phyloP scores from a whole-genome alignment of 1,284 basidiomycete species.

The Trametes versicolor region DNA sequence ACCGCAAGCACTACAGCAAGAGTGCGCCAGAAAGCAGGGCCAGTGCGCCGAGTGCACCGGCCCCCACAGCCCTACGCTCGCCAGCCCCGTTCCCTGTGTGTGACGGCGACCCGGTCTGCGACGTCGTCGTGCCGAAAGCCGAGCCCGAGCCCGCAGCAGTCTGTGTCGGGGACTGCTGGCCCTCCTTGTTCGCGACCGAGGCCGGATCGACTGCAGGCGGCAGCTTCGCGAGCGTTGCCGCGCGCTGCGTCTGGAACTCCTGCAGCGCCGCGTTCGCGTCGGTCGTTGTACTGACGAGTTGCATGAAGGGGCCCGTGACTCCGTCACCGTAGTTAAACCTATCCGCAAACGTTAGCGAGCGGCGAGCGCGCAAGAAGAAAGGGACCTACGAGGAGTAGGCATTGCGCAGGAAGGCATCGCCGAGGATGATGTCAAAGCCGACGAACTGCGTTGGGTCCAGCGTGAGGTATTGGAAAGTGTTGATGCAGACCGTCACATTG shows the following conservation, averaged over 20 bases:
- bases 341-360: too few species aligned
- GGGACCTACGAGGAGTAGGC: conserved; percentile 49
- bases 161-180: not conserved
- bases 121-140: not conserved
- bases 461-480: conserved; percentile 11
- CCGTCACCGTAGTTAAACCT: conserved; percentile 54
- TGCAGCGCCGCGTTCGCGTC: conserved; percentile 27
- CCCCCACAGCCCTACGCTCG: too few species aligned
- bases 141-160: not conserved
- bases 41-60: too few species aligned
- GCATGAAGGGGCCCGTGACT: conserved; percentile 43
- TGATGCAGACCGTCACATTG: conserved; percentile 6
- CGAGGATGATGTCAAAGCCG: conserved; percentile 47
- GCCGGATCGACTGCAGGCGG: not conserved
- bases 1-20: too few species aligned
- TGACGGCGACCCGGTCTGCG: not conserved
- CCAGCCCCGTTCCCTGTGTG: not conserved
- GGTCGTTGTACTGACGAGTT: conserved; percentile 41
- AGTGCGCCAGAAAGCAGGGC: too few species aligned
- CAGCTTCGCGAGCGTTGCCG: conserved; percentile 18
- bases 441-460: conserved; percentile 34
- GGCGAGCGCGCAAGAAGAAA: not conserved
- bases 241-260: conserved; percentile 36
- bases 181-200: conserved; percentile 1
- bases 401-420: conserved; percentile 51